These are phyloP conservation scores for Talaromyces nanjingensis DNA, from an alignment of 495 filamentous ascomycete genomes.

Conservation along the genomic window DNA sequence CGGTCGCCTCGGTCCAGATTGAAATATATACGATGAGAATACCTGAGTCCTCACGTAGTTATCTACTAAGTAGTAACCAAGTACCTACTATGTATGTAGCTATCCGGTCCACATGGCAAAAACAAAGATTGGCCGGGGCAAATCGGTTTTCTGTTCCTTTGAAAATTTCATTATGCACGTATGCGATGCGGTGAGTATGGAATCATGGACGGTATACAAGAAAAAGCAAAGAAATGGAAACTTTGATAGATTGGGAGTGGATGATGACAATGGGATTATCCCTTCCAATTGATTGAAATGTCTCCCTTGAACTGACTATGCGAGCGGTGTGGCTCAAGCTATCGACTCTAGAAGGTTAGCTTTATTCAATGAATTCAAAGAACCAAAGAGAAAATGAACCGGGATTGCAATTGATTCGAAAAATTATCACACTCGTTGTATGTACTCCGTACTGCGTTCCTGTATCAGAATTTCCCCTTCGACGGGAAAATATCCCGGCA, in stretches of 20 bases:
- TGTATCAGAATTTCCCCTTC: not conserved
- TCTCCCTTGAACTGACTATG: not conserved
- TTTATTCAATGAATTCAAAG: not conserved
- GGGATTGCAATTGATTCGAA: not conserved
- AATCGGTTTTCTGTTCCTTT: not conserved
- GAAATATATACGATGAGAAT: not conserved
- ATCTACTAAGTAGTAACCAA: not conserved
- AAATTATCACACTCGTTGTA: not conserved
- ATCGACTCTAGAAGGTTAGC: not conserved
- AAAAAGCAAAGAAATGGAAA: not conserved
- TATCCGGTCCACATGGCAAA: not conserved
- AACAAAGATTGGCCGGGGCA: not conserved
- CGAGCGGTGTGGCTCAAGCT: constrained; percentile 1
- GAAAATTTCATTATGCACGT: not conserved
- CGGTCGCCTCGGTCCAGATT: not conserved
- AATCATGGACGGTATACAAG: not conserved
- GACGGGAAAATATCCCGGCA: not conserved
- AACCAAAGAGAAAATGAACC: not conserved
- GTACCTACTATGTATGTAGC: not conserved
- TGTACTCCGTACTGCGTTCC: not conserved
- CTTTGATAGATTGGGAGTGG: not conserved
- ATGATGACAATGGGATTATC: not conserved
- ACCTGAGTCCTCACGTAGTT: not conserved
- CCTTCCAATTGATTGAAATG: not conserved
- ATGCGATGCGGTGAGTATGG: not conserved